Evolutionary conservation across 2,329 filamentous ascomycete species (phyloP).

Genomic region (Pseudocercospora pini-densiflorae): DNA sequence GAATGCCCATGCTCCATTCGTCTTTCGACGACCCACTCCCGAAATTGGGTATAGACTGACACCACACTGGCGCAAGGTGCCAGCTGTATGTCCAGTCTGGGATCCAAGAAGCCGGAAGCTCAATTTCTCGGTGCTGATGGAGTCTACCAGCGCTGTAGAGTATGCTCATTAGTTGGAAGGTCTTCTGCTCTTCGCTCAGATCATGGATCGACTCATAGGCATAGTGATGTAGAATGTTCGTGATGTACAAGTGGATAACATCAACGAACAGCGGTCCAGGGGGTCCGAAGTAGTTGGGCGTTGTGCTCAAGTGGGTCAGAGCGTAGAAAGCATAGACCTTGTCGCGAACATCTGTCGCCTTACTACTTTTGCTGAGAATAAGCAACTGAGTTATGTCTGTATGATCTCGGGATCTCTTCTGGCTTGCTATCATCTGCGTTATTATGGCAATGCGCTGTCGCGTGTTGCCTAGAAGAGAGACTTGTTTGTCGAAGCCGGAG

Average conservation of each 20-base stretch:
- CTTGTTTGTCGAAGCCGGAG: constrained; percentile 34
- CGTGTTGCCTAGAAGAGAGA: constrained; percentile 35
- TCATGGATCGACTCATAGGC: constrained; percentile 33
- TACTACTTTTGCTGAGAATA: constrained; percentile 38
- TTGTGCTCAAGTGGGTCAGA: constrained; percentile 32
- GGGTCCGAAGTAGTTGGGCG: constrained; percentile 31
- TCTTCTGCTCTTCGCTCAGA: constrained; percentile 32
- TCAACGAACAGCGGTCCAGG: constrained; percentile 34
- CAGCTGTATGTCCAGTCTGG: constrained; percentile 40
- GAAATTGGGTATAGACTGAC: constrained; percentile 32
- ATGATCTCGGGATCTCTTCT: constrained; percentile 31
- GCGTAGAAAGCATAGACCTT: constrained; percentile 39
- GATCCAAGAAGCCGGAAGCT: constrained; percentile 39
- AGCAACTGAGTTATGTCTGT: constrained; percentile 39
- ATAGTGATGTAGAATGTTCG: constrained; percentile 30
- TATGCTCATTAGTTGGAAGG: constrained; percentile 37
- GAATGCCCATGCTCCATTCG: constrained; percentile 34
- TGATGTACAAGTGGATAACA: constrained; percentile 35
- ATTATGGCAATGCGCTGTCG: constrained; percentile 39
- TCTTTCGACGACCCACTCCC: constrained; percentile 25
- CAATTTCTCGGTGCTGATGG: constrained; percentile 34
- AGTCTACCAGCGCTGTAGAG: constrained; percentile 37
- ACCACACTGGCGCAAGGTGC: constrained; percentile 38
- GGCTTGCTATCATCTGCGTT: constrained; percentile 37
- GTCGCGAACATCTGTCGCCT: constrained; percentile 37